Evolutionary conservation across 768 basidiomycete species (phyloP).

Genomic region (Sporobolomyces roseus): DNA sequence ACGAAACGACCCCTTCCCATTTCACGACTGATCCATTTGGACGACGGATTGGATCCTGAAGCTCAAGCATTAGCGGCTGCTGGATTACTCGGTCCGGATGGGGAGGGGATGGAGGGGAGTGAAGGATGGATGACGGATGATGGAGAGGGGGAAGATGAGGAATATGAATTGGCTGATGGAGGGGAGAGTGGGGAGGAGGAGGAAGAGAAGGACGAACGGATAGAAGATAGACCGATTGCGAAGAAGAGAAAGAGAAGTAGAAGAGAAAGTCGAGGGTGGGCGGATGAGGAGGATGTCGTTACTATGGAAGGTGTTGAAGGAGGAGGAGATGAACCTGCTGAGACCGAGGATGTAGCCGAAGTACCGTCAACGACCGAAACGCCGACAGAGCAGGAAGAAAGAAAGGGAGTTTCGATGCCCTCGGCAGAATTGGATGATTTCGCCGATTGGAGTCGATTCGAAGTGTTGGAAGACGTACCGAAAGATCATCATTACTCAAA

Average conservation of each 20-base stretch:
- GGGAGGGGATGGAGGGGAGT: constrained; percentile 32
- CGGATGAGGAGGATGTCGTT: constrained; percentile 11
- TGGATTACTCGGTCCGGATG: constrained; percentile 22
- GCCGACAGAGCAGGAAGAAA: background rate
- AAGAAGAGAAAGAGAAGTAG: constrained; percentile 18
- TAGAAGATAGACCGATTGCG: background rate
- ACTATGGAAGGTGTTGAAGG: too few species aligned
- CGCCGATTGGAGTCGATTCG: constrained; percentile 74
- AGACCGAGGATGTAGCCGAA: too few species aligned
- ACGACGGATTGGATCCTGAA: constrained; percentile 71
- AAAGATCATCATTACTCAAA: constrained; percentile 75
- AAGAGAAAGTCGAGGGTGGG: constrained; percentile 15
- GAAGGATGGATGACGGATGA: constrained; percentile 41
- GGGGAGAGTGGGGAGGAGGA: background rate
- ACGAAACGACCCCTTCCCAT: constrained; percentile 58
- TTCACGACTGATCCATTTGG: constrained; percentile 66
- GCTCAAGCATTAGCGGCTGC: constrained; percentile 35
- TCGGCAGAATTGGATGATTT: constrained; percentile 48
- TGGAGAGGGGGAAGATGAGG: background rate
- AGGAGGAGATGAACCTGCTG: background rate
- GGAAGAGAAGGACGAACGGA: constrained; percentile 12
- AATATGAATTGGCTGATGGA: background rate
- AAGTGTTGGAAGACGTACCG: constrained; percentile 59
- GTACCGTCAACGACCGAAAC: background rate
- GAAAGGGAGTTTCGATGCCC: constrained; percentile 26